Percentiles rank a stretch among this genome's conserved stretches.
Evolutionary conservation across 2,329 filamentous ascomycete species (phyloP).

Genomic region (Achaetomium macrosporum): DNA sequence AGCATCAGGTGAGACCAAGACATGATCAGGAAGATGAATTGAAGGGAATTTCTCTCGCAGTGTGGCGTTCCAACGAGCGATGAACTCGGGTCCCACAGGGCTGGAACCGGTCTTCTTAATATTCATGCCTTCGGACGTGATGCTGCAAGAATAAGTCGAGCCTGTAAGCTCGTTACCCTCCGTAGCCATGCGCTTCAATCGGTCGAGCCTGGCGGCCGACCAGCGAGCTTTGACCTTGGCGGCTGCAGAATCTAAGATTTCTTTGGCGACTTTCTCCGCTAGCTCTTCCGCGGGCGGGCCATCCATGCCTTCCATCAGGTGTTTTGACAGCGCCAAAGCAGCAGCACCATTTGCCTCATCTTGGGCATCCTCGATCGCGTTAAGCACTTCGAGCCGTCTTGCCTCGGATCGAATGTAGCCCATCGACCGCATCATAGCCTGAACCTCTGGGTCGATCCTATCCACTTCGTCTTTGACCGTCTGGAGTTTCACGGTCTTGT

Average conservation of each 20-base stretch:
- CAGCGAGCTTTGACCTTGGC: slow-evolving; percentile 3
- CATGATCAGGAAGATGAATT: not conserved
- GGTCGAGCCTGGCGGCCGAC: slow-evolving; percentile 8
- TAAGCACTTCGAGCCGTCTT: slow-evolving; percentile 1
- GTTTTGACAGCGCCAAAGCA: not conserved
- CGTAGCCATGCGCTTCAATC: not conserved
- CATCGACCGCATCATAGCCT: slow-evolving; percentile 14
- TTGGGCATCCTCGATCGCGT: slow-evolving; percentile 10
- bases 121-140: not conserved
- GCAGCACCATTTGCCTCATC: not conserved
- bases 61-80: not conserved
- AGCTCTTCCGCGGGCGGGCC: slow-evolving; percentile 7
- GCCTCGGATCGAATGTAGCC: slow-evolving; percentile 14
- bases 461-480: slow-evolving; percentile 9
- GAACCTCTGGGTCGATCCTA: slow-evolving; percentile 18
- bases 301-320: slow-evolving; percentile 9
- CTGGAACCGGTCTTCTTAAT: not conserved
- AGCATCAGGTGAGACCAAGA: not conserved
- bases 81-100: not conserved
- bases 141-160: not conserved
- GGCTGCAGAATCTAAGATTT: not conserved
- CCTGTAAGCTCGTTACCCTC: not conserved
- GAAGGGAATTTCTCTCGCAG: not conserved
- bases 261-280: slow-evolving; percentile 5
- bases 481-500: slow-evolving; percentile 17